These are phyloP conservation scores for Tricholoma furcatifolium DNA, from an alignment of 768 basidiomycete genomes.

Conservation along the genomic window DNA sequence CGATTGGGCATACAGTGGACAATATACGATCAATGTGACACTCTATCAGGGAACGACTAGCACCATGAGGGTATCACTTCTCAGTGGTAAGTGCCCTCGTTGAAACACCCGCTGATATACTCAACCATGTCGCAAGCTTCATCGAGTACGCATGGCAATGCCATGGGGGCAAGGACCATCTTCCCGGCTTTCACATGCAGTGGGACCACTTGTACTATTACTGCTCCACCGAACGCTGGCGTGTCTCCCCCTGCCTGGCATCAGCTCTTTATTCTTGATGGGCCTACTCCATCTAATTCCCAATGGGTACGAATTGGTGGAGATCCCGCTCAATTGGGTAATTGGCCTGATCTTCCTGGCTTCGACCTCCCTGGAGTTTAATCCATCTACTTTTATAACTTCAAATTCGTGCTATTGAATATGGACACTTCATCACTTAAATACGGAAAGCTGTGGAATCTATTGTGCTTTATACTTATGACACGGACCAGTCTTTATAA, in stretches of 20 bases:
- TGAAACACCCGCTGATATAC: slow-evolving; percentile 2
- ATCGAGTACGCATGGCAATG: slow-evolving; percentile 77
- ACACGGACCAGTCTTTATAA: background rate
- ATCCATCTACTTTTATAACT: slow-evolving; percentile 16
- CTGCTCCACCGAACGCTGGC: slow-evolving; percentile 67
- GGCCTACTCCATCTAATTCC: slow-evolving; percentile 75
- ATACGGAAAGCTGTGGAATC: background rate
- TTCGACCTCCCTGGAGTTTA: slow-evolving; percentile 66
- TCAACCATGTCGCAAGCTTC: slow-evolving; percentile 40
- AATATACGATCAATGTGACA: slow-evolving; percentile 52
- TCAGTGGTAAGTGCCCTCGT: slow-evolving; percentile 48
- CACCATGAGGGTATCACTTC: slow-evolving; percentile 57
- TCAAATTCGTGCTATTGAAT: slow-evolving; percentile 10
- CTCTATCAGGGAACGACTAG: slow-evolving; percentile 41
- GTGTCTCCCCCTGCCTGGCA: slow-evolving; percentile 78
- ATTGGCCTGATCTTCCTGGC: slow-evolving; percentile 71
- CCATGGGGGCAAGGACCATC: slow-evolving; percentile 69
- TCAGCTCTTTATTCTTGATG: slow-evolving; percentile 74
- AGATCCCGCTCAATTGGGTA: slow-evolving; percentile 66
- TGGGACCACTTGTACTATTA: slow-evolving; percentile 74
- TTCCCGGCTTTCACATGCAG: slow-evolving; percentile 72
- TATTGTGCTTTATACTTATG: too few species aligned
- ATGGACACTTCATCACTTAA: slow-evolving; percentile 6
- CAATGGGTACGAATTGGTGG: slow-evolving; percentile 78
- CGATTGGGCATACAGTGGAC: slow-evolving; percentile 62